These are phyloP conservation scores for Beauveria australis DNA, from an alignment of 2,329 filamentous ascomycete species.

Conservation along the genomic window DNA sequence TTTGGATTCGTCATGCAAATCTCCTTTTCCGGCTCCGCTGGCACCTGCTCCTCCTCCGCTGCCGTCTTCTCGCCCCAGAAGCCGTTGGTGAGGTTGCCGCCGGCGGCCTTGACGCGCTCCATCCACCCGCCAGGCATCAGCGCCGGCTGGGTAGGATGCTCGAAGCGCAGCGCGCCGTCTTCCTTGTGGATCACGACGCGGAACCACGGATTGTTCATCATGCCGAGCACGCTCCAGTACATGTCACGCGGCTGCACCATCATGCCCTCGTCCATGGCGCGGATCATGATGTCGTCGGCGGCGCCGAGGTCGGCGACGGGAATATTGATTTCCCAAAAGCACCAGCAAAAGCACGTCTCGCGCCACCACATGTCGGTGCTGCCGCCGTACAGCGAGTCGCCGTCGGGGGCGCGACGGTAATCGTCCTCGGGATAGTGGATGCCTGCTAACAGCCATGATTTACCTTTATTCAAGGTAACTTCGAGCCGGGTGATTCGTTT, in stretches of 20 bases:
- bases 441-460: slow-evolving; percentile 67
- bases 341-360: slow-evolving; percentile 83
- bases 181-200: slow-evolving; percentile 69
- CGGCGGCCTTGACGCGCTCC: slow-evolving; percentile 77
- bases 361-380: slow-evolving; percentile 73
- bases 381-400: slow-evolving; percentile 63
- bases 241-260: slow-evolving; percentile 82
- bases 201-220: slow-evolving; percentile 99
- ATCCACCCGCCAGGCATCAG: slow-evolving; percentile 81
- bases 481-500: slow-evolving; percentile 75
- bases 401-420: slow-evolving; percentile 57
- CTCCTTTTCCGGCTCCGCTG: slow-evolving; percentile 48
- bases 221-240: slow-evolving; percentile 92
- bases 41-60: slow-evolving; percentile 29
- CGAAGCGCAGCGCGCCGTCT: slow-evolving; percentile 56
- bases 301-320: slow-evolving; percentile 50
- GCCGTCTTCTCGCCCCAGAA: slow-evolving; percentile 72
- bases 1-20: slow-evolving; percentile 70
- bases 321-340: slow-evolving; percentile 76
- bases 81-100: slow-evolving; percentile 72
- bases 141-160: slow-evolving; percentile 80
- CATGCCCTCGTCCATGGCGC: slow-evolving; percentile 86
- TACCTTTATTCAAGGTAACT: slow-evolving; percentile 74
- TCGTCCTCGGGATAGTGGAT: slow-evolving; percentile 79
- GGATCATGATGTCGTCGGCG: slow-evolving; percentile 67